Conservation (phyloP, 2,329 filamentous ascomycete species). For the Lithohypha guttulata region DNA sequence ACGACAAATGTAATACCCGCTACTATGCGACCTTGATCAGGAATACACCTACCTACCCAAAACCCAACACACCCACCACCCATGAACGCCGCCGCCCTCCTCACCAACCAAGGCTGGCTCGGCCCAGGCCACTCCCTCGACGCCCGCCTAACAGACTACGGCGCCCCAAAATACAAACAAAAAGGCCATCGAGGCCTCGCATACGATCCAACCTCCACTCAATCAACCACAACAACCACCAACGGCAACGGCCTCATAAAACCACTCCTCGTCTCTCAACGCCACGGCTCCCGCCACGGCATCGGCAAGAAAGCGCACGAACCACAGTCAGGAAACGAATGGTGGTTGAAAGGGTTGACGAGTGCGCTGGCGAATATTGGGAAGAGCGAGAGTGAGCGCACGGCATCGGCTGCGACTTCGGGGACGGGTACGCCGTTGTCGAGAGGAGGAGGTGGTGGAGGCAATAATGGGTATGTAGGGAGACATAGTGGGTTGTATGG, state of each 20-base stretch:
- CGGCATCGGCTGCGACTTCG: conserved; percentile 33
- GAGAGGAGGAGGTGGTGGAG: conserved; percentile 33
- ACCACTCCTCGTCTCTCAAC: conserved; percentile 73
- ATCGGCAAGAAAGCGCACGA: conserved; percentile 64
- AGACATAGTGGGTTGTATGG: conserved; percentile 58
- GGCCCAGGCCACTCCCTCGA: conserved; percentile 83
- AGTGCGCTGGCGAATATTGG: conserved; percentile 61
- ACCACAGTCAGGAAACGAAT: conserved; percentile 64
- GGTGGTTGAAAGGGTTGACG: conserved; percentile 95
- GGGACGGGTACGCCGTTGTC: conserved; percentile 41
- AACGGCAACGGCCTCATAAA: conserved; percentile 61
- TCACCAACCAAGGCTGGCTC: conserved; percentile 80
- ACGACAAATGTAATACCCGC: too few species aligned
- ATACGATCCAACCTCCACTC: conserved; percentile 17
- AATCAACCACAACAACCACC: conserved; percentile 36
- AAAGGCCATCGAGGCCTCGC: conserved; percentile 35
- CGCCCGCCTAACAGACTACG: conserved; percentile 28
- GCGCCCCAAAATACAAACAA: conserved; percentile 17
- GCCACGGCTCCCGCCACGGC: conserved; percentile 57
- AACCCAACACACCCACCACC: background rate
- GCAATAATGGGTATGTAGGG: conserved; percentile 31
- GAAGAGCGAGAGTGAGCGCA: conserved; percentile 37
- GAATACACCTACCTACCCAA: too few species aligned
- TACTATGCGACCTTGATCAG: too few species aligned
- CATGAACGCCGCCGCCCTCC: conserved; percentile 78